These are phyloP conservation scores for Salvia splendens DNA, from an alignment of 257 asterid genomes.

Conservation along the genomic window DNA sequence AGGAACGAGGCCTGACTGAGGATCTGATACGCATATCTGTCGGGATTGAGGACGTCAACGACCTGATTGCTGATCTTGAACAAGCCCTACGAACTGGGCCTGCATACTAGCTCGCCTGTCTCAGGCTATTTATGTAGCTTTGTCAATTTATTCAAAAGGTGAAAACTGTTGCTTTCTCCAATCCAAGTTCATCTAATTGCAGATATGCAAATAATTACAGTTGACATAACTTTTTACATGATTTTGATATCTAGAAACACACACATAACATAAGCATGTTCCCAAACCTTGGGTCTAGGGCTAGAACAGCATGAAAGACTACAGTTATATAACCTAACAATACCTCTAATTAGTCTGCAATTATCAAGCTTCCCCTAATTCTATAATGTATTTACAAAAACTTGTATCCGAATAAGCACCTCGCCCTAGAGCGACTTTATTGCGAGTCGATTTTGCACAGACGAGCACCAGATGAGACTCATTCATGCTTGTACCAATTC, in stretches of 20 bases:
- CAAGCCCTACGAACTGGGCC: slow-evolving; percentile 69
- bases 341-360: slow-evolving; percentile 30
- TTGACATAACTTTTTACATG: slow-evolving; percentile 12
- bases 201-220: slow-evolving; percentile 32
- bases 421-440: background rate
- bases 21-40: slow-evolving; percentile 82
- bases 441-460: background rate
- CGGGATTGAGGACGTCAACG: slow-evolving; percentile 76
- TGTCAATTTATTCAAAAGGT: background rate
- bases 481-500: background rate
- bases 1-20: slow-evolving; percentile 70
- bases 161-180: background rate
- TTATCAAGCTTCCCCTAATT: slow-evolving; percentile 31
- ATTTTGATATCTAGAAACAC: background rate
- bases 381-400: slow-evolving; percentile 30
- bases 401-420: background rate
- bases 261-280: background rate
- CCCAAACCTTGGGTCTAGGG: background rate
- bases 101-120: slow-evolving; percentile 13
- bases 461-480: too few species aligned
- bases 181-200: background rate
- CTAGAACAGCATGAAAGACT: background rate
- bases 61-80: slow-evolving; percentile 77
- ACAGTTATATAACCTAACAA: slow-evolving; percentile 27
- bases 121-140: background rate